phyloP scores from a whole-genome alignment of 371 early-diverging fungal genomes.

The Capillidium rhysosporum region DNA sequence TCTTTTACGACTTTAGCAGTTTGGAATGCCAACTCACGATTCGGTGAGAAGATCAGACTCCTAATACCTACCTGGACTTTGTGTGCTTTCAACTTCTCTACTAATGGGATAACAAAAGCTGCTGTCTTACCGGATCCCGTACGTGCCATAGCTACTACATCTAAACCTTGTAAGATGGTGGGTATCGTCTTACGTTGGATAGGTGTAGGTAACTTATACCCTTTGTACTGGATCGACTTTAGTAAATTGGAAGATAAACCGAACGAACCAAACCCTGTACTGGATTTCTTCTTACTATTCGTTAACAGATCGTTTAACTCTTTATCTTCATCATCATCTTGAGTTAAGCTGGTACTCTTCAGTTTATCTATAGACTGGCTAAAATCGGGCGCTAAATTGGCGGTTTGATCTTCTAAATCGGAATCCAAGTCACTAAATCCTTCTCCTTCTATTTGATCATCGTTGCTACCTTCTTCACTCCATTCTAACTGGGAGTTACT shows the following conservation, averaged over 20 bases:
- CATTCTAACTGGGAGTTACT: too few species aligned
- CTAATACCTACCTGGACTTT: conserved; percentile 70
- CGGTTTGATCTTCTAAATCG: too few species aligned
- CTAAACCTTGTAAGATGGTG: conserved; percentile 67
- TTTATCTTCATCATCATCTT: too few species aligned
- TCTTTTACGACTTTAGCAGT: conserved; percentile 84
- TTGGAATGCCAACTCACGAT: conserved; percentile 93
- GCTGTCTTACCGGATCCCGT: conserved; percentile 99
- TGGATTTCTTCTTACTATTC: conserved; percentile 55
- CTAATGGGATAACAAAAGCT: conserved; percentile 88
- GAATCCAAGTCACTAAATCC: too few species aligned
- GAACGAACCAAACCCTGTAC: conserved; percentile 95
- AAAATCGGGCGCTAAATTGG: too few species aligned
- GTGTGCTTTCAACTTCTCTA: conserved; percentile 73
- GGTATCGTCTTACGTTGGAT: conserved; percentile 97
- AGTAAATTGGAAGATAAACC: conserved; percentile 51
- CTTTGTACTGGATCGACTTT: conserved; percentile 72
- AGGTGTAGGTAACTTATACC: conserved; percentile 95
- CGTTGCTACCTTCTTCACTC: too few species aligned
- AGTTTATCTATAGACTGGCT: too few species aligned
- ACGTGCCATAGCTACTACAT: conserved; percentile 94
- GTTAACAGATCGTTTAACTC: too few species aligned
- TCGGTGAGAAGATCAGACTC: conserved; percentile 72
- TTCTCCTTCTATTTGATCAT: too few species aligned
- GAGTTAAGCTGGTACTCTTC: too few species aligned